These are phyloP conservation scores for Ophiocordyceps polyrhachis-furcata DNA, from an alignment of 2,329 filamentous ascomycete genomes.

Conservation along the genomic window DNA sequence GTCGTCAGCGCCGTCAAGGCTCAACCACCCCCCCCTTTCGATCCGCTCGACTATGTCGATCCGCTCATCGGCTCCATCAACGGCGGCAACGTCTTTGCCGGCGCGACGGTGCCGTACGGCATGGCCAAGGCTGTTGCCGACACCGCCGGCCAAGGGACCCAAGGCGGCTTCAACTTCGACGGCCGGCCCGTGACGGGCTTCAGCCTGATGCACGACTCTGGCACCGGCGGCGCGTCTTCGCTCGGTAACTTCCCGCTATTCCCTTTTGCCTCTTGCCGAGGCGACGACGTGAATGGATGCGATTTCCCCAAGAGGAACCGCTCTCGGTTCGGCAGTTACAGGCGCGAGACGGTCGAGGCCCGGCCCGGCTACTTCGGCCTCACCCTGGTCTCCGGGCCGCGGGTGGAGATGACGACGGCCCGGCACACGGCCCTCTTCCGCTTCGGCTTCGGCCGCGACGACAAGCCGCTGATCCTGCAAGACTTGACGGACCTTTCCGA, in stretches of 20 bases:
- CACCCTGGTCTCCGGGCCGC: conserved; percentile 35
- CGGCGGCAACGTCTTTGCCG: conserved; percentile 23
- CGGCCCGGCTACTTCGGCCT: conserved; percentile 49
- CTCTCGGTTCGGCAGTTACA: conserved; percentile 23
- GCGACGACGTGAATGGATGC: conserved; percentile 43
- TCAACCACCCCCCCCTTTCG: background rate
- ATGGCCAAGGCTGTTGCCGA: conserved; percentile 41
- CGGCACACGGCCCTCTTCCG: conserved; percentile 48
- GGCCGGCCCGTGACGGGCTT: conserved; percentile 31
- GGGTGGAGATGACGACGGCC: conserved; percentile 47
- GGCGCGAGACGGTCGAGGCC: conserved; percentile 31
- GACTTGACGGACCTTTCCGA: conserved; percentile 47
- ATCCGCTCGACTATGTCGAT: conserved; percentile 16
- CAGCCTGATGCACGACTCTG: conserved; percentile 38
- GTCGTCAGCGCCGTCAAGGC: background rate
- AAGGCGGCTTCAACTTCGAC: conserved; percentile 38
- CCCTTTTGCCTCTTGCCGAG: conserved; percentile 41
- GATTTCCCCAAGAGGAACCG: conserved; percentile 32
- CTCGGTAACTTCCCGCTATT: conserved; percentile 60
- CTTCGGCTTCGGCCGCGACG: conserved; percentile 33
- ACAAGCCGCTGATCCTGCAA: conserved; percentile 41
- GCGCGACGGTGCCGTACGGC: conserved; percentile 24
- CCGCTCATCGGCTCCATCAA: conserved; percentile 16
- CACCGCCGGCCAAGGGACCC: conserved; percentile 22
- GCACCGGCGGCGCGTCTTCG: conserved; percentile 38